These are phyloP conservation scores for Teunomyces stri DNA, from an alignment of 805 yeast genomes.

Conservation along the genomic window DNA sequence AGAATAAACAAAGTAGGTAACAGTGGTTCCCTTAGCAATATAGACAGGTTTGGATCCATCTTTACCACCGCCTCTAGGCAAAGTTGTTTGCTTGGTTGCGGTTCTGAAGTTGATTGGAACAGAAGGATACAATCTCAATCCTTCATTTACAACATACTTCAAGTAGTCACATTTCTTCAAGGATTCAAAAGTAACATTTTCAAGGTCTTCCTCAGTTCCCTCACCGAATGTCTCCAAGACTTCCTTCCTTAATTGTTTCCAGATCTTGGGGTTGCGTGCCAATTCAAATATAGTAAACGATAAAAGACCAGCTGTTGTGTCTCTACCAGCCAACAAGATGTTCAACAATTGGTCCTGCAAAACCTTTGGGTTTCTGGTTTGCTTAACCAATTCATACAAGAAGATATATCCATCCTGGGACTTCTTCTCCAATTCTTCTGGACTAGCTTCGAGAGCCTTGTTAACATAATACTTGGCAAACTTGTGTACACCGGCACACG, in stretches of 20 bases:
- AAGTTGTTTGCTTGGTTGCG: constrained; percentile 22
- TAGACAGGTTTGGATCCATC: constrained; percentile 16
- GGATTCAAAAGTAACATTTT: constrained; percentile 20
- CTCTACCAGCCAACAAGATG: constrained; percentile 30
- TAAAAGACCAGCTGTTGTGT: constrained; percentile 28
- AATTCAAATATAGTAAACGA: constrained; percentile 23
- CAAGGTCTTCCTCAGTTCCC: constrained; percentile 20
- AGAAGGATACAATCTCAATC: constrained; percentile 27
- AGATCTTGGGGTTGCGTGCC: constrained; percentile 21
- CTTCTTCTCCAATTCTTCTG: constrained; percentile 15
- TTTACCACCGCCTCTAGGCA: constrained; percentile 25
- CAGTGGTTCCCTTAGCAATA: constrained; percentile 22
- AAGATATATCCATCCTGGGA: constrained; percentile 21
- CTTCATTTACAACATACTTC: constrained; percentile 23
- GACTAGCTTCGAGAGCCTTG: constrained; percentile 12
- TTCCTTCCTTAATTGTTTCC: constrained; percentile 19
- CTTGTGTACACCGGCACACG: constrained; percentile 29
- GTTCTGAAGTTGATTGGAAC: constrained; percentile 27
- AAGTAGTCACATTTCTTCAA: constrained; percentile 27
- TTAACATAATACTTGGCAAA: constrained; percentile 20
- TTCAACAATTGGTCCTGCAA: constrained; percentile 27
- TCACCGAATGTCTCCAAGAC: constrained; percentile 18
- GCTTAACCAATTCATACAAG: constrained; percentile 27
- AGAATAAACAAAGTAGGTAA: constrained; percentile 27
- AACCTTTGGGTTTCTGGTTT: constrained; percentile 22